Percentiles rank a stretch among this genome's conserved stretches.
These are phyloP conservation scores for Phytophthora sp. DNA, from an alignment of 352 stramenopile species.

Conservation along the genomic window DNA sequence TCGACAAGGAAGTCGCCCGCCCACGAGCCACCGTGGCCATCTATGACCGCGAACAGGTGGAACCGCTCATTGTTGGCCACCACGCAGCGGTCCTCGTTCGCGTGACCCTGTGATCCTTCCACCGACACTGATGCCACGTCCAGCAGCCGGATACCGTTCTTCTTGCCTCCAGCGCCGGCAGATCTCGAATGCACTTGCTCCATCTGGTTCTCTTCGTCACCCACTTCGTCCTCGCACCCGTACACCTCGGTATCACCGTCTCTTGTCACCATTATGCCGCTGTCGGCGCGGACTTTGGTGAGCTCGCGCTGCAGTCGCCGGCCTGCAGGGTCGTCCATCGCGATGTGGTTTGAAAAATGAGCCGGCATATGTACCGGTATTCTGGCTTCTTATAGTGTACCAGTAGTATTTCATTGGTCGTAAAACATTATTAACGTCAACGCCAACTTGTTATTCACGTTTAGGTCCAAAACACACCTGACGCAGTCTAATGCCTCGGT, in stretches of 20 bases:
- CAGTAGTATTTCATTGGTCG: constrained; percentile 23
- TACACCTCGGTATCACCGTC: constrained; percentile 22
- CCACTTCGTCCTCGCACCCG: constrained; percentile 15
- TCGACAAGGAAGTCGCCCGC: constrained; percentile 66
- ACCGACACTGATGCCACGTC: constrained; percentile 49
- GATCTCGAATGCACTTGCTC: constrained; percentile 5
- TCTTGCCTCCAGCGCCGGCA: constrained; percentile 18
- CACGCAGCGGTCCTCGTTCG: constrained; percentile 72
- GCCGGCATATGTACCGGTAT: constrained; percentile 8
- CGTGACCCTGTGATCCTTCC: constrained; percentile 61
- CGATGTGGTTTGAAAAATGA: neutral
- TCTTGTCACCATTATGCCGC: neutral
- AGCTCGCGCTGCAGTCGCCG: constrained; percentile 35
- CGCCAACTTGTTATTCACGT: constrained; percentile 13
- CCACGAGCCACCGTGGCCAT: constrained; percentile 71
- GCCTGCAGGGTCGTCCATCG: constrained; percentile 9
- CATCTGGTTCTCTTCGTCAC: constrained; percentile 19
- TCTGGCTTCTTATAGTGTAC: constrained; percentile 23
- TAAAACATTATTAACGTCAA: constrained; percentile 1
- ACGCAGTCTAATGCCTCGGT: neutral
- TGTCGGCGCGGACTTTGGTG: constrained; percentile 35
- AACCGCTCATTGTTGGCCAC: constrained; percentile 61
- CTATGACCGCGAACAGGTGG: constrained; percentile 73
- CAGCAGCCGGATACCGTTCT: constrained; percentile 45
- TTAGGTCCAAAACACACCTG: constrained; percentile 7